Evolutionary conservation across 129 eudicot genomes (phyloP).

Genomic region (Arctium minus): DNA sequence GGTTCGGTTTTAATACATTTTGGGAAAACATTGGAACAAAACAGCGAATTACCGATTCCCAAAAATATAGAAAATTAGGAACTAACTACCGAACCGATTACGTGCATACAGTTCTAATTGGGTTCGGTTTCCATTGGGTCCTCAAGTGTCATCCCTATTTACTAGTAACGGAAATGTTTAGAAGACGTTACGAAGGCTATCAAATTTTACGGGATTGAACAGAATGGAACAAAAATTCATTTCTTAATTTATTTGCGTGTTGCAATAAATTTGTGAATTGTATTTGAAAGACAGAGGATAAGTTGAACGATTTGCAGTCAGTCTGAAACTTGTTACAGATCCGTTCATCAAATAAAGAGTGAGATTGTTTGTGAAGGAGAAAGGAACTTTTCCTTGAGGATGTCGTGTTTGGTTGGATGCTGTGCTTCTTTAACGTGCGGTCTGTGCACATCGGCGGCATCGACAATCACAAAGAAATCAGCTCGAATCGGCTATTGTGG

Average conservation of each 20-base stretch:
- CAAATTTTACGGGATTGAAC: too few species aligned
- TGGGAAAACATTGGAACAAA: too few species aligned
- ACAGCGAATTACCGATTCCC: too few species aligned
- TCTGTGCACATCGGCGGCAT: constrained; percentile 87
- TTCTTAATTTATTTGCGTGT: neutral
- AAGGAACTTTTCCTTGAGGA: constrained; percentile 3
- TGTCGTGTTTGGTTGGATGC: constrained; percentile 85
- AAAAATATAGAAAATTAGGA: too few species aligned
- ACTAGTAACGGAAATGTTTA: too few species aligned
- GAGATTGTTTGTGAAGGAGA: neutral
- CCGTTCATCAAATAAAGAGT: constrained; percentile 1
- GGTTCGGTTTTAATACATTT: too few species aligned
- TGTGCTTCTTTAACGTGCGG: constrained; percentile 96
- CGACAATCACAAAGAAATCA: constrained; percentile 72
- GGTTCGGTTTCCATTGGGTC: too few species aligned
- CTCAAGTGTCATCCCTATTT: too few species aligned
- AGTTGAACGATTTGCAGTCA: neutral
- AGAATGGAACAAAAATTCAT: too few species aligned
- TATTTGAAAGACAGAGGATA: neutral
- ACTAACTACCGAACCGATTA: too few species aligned
- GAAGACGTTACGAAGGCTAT: too few species aligned
- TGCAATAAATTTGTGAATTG: neutral
- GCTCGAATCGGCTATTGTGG: constrained; percentile 91
- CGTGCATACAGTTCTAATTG: too few species aligned
- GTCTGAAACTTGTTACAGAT: constrained; percentile 14